Evolutionary conservation across 129 eudicot genomes (phyloP).

Genomic region (Lactuca sativa): DNA sequence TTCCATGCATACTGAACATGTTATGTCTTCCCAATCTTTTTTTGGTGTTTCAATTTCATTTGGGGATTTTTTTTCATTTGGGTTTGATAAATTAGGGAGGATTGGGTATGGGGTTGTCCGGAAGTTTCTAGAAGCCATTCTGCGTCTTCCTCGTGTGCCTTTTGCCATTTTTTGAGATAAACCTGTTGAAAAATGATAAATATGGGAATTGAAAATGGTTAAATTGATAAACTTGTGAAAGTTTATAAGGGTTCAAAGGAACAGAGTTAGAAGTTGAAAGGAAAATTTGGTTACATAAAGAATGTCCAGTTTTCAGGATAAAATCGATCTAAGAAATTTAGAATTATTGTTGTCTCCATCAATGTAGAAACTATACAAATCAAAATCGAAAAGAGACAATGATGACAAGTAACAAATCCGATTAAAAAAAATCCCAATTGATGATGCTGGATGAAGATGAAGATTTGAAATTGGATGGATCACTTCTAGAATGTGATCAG

Average conservation of each 20-base stretch:
- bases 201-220: background rate
- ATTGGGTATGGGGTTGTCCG: slow-evolving; percentile 67
- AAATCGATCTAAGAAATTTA: background rate
- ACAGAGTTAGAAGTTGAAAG: background rate
- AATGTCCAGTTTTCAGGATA: background rate
- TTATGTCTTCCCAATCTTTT: slow-evolving; percentile 87
- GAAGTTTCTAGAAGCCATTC: slow-evolving; percentile 71
- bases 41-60: slow-evolving; percentile 23
- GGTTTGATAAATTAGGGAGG: slow-evolving; percentile 31
- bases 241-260: background rate
- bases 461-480: slow-evolving; percentile 15
- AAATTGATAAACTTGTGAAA: background rate
- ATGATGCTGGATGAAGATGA: slow-evolving; percentile 15
- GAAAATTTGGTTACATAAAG: too few relatives aligned
- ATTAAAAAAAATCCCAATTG: background rate
- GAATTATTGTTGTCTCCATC: background rate
- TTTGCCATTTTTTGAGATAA: slow-evolving; percentile 53
- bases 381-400: slow-evolving; percentile 12
- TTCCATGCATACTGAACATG: slow-evolving; percentile 95
- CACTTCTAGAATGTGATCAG: slow-evolving; percentile 17
- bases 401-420: slow-evolving; percentile 13
- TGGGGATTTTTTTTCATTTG: slow-evolving; percentile 35
- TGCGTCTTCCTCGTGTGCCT: slow-evolving; percentile 78
- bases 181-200: slow-evolving; percentile 15
- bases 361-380: slow-evolving; percentile 11